Base-by-base conservation (phyloP, 2,329 filamentous ascomycete genomes). In the Sphaceloma murrayae region DNA sequence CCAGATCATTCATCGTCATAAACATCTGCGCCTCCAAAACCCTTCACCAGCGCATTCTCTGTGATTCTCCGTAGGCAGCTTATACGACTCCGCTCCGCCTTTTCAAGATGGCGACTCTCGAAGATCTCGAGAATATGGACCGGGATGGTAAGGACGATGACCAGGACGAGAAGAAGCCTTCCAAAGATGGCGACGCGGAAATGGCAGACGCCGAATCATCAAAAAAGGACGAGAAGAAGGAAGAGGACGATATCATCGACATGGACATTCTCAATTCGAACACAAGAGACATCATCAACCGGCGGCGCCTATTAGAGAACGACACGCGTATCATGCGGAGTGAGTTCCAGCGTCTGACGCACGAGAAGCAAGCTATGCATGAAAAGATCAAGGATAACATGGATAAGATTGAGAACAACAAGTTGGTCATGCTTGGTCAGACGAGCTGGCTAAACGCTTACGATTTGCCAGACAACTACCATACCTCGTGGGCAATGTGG, bases 351-450 rank as follows among this genome's bases (percentile, higher is more conserved):
- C 82, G 91, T 56, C 73, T 98, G 68, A 83, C 82, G 57, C 91
- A 98, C 59, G 91, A 98, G 69, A 94, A 94, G 70, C 79, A 82
- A 39, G 81, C 85, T 38, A 98, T 98, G 91, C 80, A 80, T 47
- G 89, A 96, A 66, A 96, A 95, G 73, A 96, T 98, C 66, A 96
- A 95, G 74, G 91, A 98, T 63, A 98, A 98, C 60, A 70, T 85
- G 58, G 93, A 98, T 56, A 98, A 98, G 77, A 98, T 98, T 59
- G 88, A 93, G 54, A 96, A 98, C 68, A 98, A 98, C 72, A 78
- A 87, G 88, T 94, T 70, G 54, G 73, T 6, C 30, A 16, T 30
- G 5, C 4, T 47, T 44, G 44, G 52, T 45, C 24, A 17, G 31
- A 17, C 33, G 22, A 19, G 22, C 19, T 13, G 21, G 10, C 11